phyloP scores from a whole-genome alignment of 805 yeast genomes.

The Zygoascus bituminiphila region DNA sequence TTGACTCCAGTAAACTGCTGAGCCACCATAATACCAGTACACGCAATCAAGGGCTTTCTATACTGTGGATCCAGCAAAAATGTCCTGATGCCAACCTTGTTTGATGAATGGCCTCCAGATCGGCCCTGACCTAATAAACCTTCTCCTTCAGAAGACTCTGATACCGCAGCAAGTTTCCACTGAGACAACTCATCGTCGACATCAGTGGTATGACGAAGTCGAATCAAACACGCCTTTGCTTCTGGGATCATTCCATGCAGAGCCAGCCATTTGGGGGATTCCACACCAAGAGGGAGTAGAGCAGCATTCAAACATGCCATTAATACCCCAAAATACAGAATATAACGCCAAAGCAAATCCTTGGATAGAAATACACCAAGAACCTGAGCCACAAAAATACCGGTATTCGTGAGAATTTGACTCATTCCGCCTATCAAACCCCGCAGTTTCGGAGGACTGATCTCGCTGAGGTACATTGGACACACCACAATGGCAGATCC shows the following conservation, averaged over 20 bases:
- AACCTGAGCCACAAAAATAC: slow-evolving; percentile 73
- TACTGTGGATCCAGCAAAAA: slow-evolving; percentile 49
- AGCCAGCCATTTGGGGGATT: slow-evolving; percentile 80
- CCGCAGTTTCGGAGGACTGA: slow-evolving; percentile 57
- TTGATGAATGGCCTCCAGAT: background rate
- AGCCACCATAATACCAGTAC: slow-evolving; percentile 64
- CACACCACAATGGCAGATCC: slow-evolving; percentile 82
- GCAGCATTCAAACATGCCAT: slow-evolving; percentile 45
- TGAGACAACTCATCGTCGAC: slow-evolving; percentile 24
- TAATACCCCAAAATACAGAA: slow-evolving; percentile 53
- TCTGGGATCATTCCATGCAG: slow-evolving; percentile 37
- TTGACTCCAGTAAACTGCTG: slow-evolving; percentile 94
- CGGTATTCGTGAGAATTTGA: slow-evolving; percentile 78
- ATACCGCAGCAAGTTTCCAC: slow-evolving; percentile 12
- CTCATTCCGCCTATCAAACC: slow-evolving; percentile 86
- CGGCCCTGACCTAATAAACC: slow-evolving; percentile 2
- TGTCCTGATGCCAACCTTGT: slow-evolving; percentile 15
- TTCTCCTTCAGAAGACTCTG: slow-evolving; percentile 1
- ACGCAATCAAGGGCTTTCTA: slow-evolving; percentile 51
- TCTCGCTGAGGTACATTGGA: slow-evolving; percentile 73
- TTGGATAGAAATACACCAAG: slow-evolving; percentile 64
- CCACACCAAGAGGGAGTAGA: slow-evolving; percentile 39
- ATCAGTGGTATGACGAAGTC: slow-evolving; percentile 29
- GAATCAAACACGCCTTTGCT: slow-evolving; percentile 33
- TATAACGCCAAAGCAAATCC: slow-evolving; percentile 59